Conservation (phyloP, 495 filamentous ascomycete species). For the Trichoderma parareesei region DNA sequence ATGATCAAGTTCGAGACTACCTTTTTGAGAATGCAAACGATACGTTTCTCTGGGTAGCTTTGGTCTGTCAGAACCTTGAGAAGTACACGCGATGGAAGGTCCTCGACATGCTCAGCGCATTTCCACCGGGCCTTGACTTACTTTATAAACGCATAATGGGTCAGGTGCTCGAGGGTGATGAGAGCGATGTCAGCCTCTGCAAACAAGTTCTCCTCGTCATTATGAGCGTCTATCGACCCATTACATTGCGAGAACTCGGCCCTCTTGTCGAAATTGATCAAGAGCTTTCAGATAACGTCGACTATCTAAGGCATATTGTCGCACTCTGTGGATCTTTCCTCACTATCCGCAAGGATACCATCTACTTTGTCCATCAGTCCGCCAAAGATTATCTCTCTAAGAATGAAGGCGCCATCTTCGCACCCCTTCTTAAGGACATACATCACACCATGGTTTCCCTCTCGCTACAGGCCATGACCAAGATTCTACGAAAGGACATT, state of each 20-base stretch:
- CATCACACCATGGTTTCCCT: constrained; percentile 27
- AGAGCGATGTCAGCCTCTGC: constrained; percentile 11
- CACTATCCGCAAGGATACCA: constrained; percentile 19
- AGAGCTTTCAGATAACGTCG: constrained; percentile 5
- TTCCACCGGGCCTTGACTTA: constrained; percentile 14
- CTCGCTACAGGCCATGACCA: constrained; percentile 20
- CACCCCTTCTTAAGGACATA: constrained; percentile 12
- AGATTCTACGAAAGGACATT: neutral
- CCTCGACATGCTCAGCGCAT: neutral
- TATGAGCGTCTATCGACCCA: constrained; percentile 17
- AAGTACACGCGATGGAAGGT: constrained; percentile 6
- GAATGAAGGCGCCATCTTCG: constrained; percentile 15
- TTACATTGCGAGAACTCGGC: constrained; percentile 15
- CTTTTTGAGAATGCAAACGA: constrained; percentile 18
- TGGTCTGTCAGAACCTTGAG: constrained; percentile 18
- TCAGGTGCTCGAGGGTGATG: constrained; percentile 4
- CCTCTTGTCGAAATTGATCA: constrained; percentile 5
- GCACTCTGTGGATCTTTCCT: constrained; percentile 27
- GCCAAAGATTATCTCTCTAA: constrained; percentile 30
- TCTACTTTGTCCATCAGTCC: constrained; percentile 37
- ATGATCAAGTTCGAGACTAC: constrained; percentile 6
- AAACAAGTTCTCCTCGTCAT: constrained; percentile 14
- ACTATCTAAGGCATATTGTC: constrained; percentile 12
- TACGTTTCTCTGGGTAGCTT: constrained; percentile 27
- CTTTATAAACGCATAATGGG: constrained; percentile 19